Evolutionary conservation across 345 rosid genomes (phyloP).

Genomic region (Populus deltoides): DNA sequence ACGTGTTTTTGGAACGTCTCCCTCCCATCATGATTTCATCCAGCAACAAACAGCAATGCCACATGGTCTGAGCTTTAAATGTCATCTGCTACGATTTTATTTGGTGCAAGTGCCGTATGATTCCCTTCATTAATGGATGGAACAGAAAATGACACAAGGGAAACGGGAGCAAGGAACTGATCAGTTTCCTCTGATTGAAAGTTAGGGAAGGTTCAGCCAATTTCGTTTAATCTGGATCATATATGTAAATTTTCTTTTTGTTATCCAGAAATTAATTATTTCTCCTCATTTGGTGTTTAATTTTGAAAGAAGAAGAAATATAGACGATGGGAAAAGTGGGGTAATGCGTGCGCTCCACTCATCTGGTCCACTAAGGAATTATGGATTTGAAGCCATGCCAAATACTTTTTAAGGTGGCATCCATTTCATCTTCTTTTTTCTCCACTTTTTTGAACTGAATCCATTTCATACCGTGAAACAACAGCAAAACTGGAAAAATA

Average conservation of each 20-base stretch:
- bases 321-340: neutral
- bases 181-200: neutral
- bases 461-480: neutral
- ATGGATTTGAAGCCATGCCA: neutral
- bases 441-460: neutral
- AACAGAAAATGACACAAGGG: neutral
- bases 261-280: too few relatives aligned
- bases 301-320: neutral
- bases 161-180: neutral
- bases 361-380: neutral
- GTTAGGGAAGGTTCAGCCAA: neutral
- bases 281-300: too few relatives aligned
- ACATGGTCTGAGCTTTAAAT: too few relatives aligned
- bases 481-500: neutral
- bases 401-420: neutral
- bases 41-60: too few relatives aligned
- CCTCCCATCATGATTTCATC: neutral
- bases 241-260: too few relatives aligned
- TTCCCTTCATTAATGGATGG: too few relatives aligned
- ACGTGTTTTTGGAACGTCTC: too few relatives aligned
- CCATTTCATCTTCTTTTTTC: neutral
- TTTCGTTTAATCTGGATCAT: neutral
- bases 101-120: too few relatives aligned
- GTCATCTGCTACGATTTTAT: too few relatives aligned
- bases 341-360: neutral